phyloP scores from a whole-genome alignment of 2,329 filamentous ascomycete species.

The Aureobasidium subglaciale region DNA sequence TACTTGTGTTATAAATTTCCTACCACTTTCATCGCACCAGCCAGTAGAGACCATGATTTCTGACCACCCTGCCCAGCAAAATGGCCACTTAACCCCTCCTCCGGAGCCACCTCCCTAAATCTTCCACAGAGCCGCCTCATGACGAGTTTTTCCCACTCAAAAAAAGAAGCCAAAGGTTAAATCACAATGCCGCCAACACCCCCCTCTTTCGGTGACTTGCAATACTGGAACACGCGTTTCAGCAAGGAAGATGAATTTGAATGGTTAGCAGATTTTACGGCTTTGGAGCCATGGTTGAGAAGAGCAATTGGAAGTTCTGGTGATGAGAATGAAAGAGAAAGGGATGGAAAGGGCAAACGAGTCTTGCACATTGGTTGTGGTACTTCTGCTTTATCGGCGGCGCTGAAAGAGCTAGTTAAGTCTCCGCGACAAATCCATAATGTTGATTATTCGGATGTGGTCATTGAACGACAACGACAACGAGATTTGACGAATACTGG shows the following conservation, averaged over 20 bases:
- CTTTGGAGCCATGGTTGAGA: not conserved
- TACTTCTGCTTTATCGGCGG: not conserved
- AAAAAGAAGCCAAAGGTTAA: no score
- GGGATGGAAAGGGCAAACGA: not conserved
- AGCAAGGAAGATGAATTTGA: not conserved
- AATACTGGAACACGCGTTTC: constrained; percentile 6
- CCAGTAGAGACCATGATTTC: no score
- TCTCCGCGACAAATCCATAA: not conserved
- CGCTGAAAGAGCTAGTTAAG: not conserved
- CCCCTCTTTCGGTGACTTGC: not conserved
- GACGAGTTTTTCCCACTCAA: not conserved
- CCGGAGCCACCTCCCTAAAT: not conserved
- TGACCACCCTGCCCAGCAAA: not conserved
- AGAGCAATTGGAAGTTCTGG: not conserved
- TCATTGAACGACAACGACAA: not conserved
- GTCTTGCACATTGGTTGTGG: constrained; percentile 7
- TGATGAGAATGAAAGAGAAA: not conserved
- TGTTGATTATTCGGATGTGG: not conserved
- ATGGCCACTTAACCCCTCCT: not conserved
- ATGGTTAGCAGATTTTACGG: not conserved
- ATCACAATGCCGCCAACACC: not conserved
- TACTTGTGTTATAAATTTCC: no score
- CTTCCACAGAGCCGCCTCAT: not conserved
- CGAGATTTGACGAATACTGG: not conserved
- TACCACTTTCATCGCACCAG: no score